phyloP scores from a whole-genome alignment of 1,139 yeast genomes.

The Debaryomycetaceae sp. region DNA sequence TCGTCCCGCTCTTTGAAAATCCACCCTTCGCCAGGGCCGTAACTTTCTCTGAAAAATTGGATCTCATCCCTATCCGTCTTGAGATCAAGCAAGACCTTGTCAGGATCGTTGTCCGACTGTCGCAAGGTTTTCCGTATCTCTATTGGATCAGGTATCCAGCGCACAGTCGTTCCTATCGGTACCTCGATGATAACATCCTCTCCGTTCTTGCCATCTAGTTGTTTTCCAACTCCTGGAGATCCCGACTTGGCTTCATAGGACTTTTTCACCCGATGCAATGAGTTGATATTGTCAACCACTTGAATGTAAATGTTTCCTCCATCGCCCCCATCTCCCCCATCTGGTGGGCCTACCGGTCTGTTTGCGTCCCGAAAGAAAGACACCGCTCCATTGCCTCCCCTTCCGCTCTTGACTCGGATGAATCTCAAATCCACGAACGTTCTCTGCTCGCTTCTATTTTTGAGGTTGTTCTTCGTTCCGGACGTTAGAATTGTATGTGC shows the following conservation, averaged over 20 bases:
- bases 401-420: slow-evolving; percentile 68
- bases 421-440: slow-evolving; percentile 61
- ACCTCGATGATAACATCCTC: slow-evolving; percentile 75
- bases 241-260: slow-evolving; percentile 75
- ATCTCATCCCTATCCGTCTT: slow-evolving; percentile 26
- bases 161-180: slow-evolving; percentile 84
- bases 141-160: slow-evolving; percentile 81
- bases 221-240: slow-evolving; percentile 64
- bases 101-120: slow-evolving; percentile 23
- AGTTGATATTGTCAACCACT: slow-evolving; percentile 68
- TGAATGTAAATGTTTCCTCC: slow-evolving; percentile 87
- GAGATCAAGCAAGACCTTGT: slow-evolving; percentile 27
- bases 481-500: slow-evolving; percentile 38
- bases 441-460: slow-evolving; percentile 35
- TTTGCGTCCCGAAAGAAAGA: slow-evolving; percentile 87
- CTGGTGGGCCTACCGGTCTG: slow-evolving; percentile 86
- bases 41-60: slow-evolving; percentile 57
- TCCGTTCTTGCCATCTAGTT: slow-evolving; percentile 82
- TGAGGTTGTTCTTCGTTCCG: slow-evolving; percentile 23
- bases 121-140: slow-evolving; percentile 34
- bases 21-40: slow-evolving; percentile 81
- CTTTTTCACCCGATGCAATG: slow-evolving; percentile 66
- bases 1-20: slow-evolving; percentile 71
- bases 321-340: slow-evolving; percentile 96
- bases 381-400: slow-evolving; percentile 85